Evolutionary conservation across 2,329 filamentous ascomycete species (phyloP).

Genomic region (Xylariales sp.): DNA sequence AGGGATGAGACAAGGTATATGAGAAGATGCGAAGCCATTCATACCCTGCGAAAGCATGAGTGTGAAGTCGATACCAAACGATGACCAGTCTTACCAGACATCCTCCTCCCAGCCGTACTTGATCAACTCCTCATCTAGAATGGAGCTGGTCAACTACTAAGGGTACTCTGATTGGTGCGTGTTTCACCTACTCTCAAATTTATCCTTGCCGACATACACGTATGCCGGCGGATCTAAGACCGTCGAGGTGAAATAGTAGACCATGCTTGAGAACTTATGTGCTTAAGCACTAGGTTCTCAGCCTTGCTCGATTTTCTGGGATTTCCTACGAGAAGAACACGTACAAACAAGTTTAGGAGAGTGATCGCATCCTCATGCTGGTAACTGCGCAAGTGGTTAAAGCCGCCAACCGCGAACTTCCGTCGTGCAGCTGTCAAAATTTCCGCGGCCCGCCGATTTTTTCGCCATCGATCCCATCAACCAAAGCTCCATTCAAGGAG

Average conservation of each 20-base stretch:
- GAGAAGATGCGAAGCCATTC: neutral
- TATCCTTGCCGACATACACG: conserved; percentile 97
- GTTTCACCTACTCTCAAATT: conserved; percentile 81
- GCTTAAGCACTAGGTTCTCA: too few relatives aligned
- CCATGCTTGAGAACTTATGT: conserved; percentile 55
- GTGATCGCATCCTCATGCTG: too few relatives aligned
- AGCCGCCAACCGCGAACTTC: conserved; percentile 2
- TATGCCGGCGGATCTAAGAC: conserved; percentile 76
- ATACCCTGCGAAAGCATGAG: too few relatives aligned
- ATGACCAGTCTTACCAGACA: conserved; percentile 79
- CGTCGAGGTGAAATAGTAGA: conserved; percentile 92
- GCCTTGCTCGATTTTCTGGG: too few relatives aligned
- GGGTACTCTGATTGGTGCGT: neutral
- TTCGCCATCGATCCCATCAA: conserved; percentile 1
- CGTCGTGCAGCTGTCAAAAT: neutral
- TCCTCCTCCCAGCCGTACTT: conserved; percentile 92
- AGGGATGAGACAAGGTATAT: conserved; percentile 3
- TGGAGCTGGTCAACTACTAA: neutral
- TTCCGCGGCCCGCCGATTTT: conserved; percentile 7
- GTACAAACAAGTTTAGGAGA: too few relatives aligned
- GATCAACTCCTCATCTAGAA: conserved; percentile 88
- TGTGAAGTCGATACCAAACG: conserved; percentile 4
- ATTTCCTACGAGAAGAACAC: too few relatives aligned
- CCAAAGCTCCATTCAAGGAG: conserved; percentile 5
- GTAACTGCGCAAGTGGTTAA: too few relatives aligned